Conservation (phyloP, 176 grass and related monocot genomes). For the Poa annua region DNA sequence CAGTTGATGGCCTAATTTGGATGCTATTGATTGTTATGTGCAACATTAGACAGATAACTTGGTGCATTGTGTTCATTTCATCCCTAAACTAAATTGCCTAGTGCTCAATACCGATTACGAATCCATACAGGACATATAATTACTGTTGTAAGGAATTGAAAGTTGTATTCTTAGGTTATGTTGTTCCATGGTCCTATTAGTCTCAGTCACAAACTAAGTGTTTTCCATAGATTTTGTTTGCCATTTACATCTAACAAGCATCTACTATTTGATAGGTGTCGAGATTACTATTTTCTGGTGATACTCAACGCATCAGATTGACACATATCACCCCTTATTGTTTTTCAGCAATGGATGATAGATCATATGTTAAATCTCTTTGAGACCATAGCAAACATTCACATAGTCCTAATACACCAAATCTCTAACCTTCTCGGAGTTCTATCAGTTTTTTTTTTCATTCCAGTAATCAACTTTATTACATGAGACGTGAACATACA, state of each 20-base stretch:
- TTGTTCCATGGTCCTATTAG: conserved; percentile 25
- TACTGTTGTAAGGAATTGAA: not conserved
- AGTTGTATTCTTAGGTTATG: not conserved
- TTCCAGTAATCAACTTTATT: conserved; percentile 17
- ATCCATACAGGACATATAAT: not conserved
- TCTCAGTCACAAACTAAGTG: conserved; percentile 7
- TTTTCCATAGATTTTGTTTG: conserved; percentile 16
- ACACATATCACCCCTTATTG: not conserved
- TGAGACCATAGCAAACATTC: not conserved
- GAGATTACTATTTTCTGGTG: not conserved
- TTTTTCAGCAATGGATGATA: conserved; percentile 15
- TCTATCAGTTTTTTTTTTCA: not conserved
- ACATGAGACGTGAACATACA: conserved; percentile 10
- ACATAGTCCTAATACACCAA: not conserved
- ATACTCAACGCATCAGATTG: not conserved
- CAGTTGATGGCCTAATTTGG: not conserved
- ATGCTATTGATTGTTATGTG: not conserved
- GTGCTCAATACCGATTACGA: not conserved
- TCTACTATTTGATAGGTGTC: not conserved
- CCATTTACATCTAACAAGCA: conserved; percentile 14
- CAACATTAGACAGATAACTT: conserved; percentile 6
- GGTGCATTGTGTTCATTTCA: not conserved
- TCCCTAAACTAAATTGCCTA: conserved; percentile 7
- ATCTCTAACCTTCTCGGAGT: not conserved
- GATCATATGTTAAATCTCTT: conserved; percentile 2